These are phyloP conservation scores for Clavispora fructus DNA, from an alignment of 805 yeast genomes.

Conservation along the genomic window DNA sequence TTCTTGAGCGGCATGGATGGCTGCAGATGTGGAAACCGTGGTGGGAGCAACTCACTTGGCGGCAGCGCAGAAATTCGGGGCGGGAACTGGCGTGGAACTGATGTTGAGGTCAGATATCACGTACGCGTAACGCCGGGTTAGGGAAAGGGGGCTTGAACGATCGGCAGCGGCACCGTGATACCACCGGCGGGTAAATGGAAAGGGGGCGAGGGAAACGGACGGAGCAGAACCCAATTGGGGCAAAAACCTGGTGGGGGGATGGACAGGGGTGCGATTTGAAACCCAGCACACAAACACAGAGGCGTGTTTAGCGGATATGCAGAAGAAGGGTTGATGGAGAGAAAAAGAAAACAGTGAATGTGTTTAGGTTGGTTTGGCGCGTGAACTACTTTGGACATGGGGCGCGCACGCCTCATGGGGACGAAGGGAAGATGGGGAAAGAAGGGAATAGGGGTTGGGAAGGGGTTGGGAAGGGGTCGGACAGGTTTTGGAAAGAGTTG, in stretches of 20 bases:
- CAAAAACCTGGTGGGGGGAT: neutral
- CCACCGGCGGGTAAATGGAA: neutral
- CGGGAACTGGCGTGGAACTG: no score
- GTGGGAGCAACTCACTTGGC: neutral
- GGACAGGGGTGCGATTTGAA: neutral
- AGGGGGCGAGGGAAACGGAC: neutral
- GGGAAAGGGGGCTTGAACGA: neutral
- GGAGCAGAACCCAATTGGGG: neutral
- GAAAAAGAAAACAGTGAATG: neutral
- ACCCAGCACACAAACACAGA: neutral
- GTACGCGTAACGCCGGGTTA: no score
- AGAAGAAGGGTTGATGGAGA: neutral
- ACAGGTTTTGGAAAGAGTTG: no score
- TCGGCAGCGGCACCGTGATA: neutral
- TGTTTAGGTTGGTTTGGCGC: neutral
- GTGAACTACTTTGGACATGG: slow-evolving; percentile 1
- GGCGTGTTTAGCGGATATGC: neutral
- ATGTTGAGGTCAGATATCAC: no score
- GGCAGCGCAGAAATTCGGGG: neutral
- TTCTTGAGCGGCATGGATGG: slow-evolving; percentile 31
- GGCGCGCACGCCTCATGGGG: slow-evolving; percentile 1
- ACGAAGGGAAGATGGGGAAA: no score
- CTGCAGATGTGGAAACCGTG: neutral
- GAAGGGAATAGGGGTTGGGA: no score
- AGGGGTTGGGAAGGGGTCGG: no score